phyloP scores from a whole-genome alignment of 345 rosid genomes.

The Kandelia obovata region DNA sequence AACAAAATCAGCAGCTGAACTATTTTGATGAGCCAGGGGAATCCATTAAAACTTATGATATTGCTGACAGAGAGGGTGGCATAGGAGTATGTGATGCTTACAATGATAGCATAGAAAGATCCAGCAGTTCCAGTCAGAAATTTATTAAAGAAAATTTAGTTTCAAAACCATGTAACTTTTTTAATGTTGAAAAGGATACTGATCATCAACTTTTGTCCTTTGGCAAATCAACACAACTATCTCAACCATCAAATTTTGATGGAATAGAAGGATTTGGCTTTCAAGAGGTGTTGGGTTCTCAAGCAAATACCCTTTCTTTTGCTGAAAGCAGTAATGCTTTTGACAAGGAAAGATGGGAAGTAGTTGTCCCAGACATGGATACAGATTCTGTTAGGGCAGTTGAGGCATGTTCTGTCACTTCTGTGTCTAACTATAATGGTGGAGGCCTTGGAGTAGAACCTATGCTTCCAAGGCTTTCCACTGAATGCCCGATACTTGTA shows the following conservation, averaged over 20 bases:
- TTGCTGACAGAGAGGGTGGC: constrained; percentile 4
- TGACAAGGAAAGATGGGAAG: constrained; percentile 16
- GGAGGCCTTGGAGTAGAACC: constrained; percentile 22
- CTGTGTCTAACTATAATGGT: constrained; percentile 26
- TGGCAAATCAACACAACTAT: constrained; percentile 9
- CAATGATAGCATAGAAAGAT: constrained; percentile 8
- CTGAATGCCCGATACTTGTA: constrained; percentile 27
- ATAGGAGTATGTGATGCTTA: constrained; percentile 16
- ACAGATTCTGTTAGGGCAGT: constrained; percentile 12
- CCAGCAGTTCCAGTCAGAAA: constrained; percentile 5
- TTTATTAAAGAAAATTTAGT: neutral
- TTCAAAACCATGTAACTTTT: neutral
- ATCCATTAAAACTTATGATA: constrained; percentile 10
- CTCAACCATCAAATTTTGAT: neutral
- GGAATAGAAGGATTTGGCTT: constrained; percentile 11
- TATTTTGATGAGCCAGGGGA: constrained; percentile 1
- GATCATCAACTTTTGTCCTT: constrained; percentile 3
- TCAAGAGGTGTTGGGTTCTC: constrained; percentile 16
- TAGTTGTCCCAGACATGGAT: constrained; percentile 21
- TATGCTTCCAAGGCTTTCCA: constrained; percentile 20
- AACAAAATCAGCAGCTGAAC: constrained; percentile 13
- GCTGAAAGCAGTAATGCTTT: constrained; percentile 5
- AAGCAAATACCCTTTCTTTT: constrained; percentile 13
- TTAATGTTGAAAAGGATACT: neutral
- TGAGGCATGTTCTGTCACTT: constrained; percentile 28